Base-by-base conservation (phyloP, 768 basidiomycete genomes). In the Naganishia randhawae region DNA sequence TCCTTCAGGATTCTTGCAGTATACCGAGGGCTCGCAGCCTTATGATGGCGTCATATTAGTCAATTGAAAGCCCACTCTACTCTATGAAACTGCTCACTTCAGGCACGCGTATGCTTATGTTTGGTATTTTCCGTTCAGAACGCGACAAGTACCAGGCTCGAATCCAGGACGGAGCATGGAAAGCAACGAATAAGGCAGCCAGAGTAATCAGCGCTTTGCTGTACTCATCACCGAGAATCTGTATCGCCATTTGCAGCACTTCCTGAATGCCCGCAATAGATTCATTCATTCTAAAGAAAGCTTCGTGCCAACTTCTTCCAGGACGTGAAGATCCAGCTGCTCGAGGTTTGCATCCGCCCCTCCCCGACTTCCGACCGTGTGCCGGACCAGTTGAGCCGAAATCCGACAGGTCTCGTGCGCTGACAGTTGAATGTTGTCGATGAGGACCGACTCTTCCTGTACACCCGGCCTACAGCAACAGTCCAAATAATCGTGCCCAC, bases 151-250 rank as follows among this genome's bases (percentile, higher is more conserved):
- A 61, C 57, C 57, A 61, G 13, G 37, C 11, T 42, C 37, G 57
- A 27, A 61, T 42, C 57, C 57, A 61, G 9, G 57, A 5, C 13
- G 57, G 57, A 6, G 57, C 57, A 35, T 42, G 57, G 22, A 61
- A 61, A 29, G 57, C 57, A 10, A 61, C 22, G 39, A 61, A 61
- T 19, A 61, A 14, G n/a, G 57, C 37, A 39, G 57, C 37, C 6
- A 61, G 37, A 10, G 37, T 61, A 39, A 41, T 2, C 25, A 61
- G 0, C 29, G 37, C n/a, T 25, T 61, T 61, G 57, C 57, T 39
- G 41, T 61, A 61, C 10, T 41, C 57, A 11, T 61, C 37, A 39
- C n/a, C 57, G 57, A 37, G 39, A 39, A 25, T 61, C 19, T 37
- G 54, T 27, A 19, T 17, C 17, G 6, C 41, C 14, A 48, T 48